Percentiles rank a stretch among this genome's conserved stretches.
Evolutionary conservation across 2,329 filamentous ascomycete species (phyloP).

Genomic region (Pyricularia grisea): DNA sequence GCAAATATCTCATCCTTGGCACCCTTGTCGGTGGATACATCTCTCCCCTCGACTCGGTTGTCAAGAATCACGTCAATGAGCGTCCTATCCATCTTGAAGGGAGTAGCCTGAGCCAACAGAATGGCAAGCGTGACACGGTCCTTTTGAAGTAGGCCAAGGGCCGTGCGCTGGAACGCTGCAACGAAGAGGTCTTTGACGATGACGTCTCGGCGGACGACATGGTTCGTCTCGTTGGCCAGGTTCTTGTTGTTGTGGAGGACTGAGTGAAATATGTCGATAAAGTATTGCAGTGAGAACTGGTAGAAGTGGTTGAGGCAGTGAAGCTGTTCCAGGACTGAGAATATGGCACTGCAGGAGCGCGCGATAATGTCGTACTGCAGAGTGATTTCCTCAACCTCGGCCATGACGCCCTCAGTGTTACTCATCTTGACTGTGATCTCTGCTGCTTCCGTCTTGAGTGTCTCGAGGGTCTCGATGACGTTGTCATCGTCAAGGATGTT

Average conservation of each 20-base stretch:
- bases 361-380: constrained; percentile 90
- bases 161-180: constrained; percentile 87
- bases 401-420: constrained; percentile 96
- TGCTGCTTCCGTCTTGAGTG: constrained; percentile 91
- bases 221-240: constrained; percentile 59
- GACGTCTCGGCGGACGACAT: constrained; percentile 73
- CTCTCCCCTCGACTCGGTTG: constrained; percentile 62
- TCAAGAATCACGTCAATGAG: constrained; percentile 84
- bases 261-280: constrained; percentile 92
- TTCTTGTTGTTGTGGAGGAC: constrained; percentile 76
- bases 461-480: constrained; percentile 96
- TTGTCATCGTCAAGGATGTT: constrained; percentile 98
- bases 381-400: constrained; percentile 92
- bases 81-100: constrained; percentile 87
- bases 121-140: constrained; percentile 91
- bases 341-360: constrained; percentile 91
- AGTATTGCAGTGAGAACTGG: constrained; percentile 97
- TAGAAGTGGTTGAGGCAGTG: constrained; percentile 99
- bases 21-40: constrained; percentile 62
- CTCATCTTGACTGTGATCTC: constrained; percentile 95
- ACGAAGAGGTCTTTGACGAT: constrained; percentile 90
- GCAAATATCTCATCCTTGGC: constrained; percentile 56
- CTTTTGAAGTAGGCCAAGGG: constrained; percentile 82
- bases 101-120: constrained; percentile 90
- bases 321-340: constrained; percentile 91